Base-by-base conservation (phyloP, 176 grass and related monocot genomes). In the Leersia perrieri region DNA sequence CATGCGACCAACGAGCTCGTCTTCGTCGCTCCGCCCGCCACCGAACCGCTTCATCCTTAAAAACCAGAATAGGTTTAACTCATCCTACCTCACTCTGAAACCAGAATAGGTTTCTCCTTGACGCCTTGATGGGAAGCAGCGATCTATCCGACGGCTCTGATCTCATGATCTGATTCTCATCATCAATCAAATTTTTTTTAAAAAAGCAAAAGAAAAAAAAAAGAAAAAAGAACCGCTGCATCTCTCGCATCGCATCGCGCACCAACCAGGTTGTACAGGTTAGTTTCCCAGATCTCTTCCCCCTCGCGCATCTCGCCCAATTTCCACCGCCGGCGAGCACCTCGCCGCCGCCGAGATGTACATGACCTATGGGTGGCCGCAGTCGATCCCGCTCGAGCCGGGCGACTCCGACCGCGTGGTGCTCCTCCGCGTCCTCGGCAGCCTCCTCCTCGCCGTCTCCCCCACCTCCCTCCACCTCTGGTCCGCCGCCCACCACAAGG, bases 311-410 rank as follows among this genome's bases (percentile, higher is more conserved):
- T 82, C 88, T 72, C 51, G 36, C 42, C 31, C 57, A 22, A 53
- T 33, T 60, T 53, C 66, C 62, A 18, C 68, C 81, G 79, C 82
- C 53, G 53, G 8, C 53, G 53, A 58, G 22, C 22, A 58, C 53
- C 64, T 23, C 68, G 69, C 68, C 71, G 42, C 26, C 80, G 51
- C 68, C 61, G 83, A 74, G 93, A 98, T 98, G 95, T 94, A 98
- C 78, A 94, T 93, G 95, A 77, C 95, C 68, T 98, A 93, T 75
- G 95, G 95, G 64, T 94, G 92, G 95, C 95, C 95, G 69, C 90
- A 93, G 88, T 93, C 89, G 90, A 98, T 94, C 81, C 92, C 95
- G 7, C 80, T 98, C 12, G 86, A 94, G 45, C 73, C 87, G 60
- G 86, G 82, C 64, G 76, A 86, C 66, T 70, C 90, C 74, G 92